Evolutionary conservation across 169 alveolate genomes (phyloP), one percentile per base, ranked within the genome.

Genomic region (Plasmodium falciparum): DNA sequence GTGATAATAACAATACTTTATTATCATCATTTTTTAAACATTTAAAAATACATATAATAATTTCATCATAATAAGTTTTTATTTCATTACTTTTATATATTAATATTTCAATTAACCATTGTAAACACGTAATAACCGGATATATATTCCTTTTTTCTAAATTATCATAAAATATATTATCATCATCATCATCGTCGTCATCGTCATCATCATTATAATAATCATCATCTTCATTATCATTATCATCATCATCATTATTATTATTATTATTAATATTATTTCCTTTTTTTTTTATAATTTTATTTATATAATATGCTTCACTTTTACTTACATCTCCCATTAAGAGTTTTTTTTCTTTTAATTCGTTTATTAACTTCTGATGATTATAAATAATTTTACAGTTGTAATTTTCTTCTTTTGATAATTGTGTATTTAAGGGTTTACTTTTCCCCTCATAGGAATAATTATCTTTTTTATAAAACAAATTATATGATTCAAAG

Each of bases 121-220:
- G 91, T 61, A 83, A 62, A 3, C 91, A 83, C 67, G 70, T 83
- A 62, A 83, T 83, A 15, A 83, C 65, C 1, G 91, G 91, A 33
- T 83, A 83, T n/a, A 69, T 83, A 62, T 72, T 69, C 50, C 91
- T 39, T 49, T 69, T 69, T 22, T 83, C 91, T 3, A 83, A 50
- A 15, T 58, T 83, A 49, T 83, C 91, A 5, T 50, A 61, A 69
- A 83, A 83, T 5, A 69, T 43, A 17, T 69, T 63, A 22, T 83
- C 83, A 59, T 83, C 85, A 2, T 74, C 47, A 2, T 50, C 45
- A 11, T 69, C 71, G 6, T 39, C 24, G 15, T 29, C 29, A 11
- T 69, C 62, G 3, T 20, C 43, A 29, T 29, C 49, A 15, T 56
- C 59, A 3, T 33, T 12, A n/a, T n/a, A 59, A 22, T 2, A 5